These are phyloP conservation scores for Corymbia citriodora DNA, from an alignment of 441 rosid genomes.

Conservation along the genomic window DNA sequence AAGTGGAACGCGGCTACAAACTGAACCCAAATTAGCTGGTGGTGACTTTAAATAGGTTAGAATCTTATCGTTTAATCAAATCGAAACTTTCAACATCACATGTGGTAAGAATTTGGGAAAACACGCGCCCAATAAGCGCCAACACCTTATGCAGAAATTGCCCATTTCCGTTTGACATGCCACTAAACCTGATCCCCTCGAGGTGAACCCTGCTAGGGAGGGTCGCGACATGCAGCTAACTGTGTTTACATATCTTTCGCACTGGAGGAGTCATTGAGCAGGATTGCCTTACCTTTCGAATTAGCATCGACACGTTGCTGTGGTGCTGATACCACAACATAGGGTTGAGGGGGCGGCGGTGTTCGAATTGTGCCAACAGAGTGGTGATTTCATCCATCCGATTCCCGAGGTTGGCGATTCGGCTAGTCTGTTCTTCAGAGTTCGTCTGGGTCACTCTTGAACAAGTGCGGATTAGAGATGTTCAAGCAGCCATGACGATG, in stretches of 20 bases:
- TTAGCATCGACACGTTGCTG: background rate
- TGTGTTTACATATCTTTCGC: background rate
- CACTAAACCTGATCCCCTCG: background rate
- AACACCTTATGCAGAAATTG: background rate
- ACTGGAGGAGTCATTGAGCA: background rate
- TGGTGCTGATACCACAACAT: background rate
- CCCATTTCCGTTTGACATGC: background rate
- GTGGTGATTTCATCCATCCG: background rate
- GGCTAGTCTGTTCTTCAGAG: background rate
- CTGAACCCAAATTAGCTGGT: background rate
- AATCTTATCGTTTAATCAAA: background rate
- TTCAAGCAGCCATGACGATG: background rate
- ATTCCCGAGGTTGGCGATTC: background rate
- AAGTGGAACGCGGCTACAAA: background rate
- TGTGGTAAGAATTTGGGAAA: background rate
- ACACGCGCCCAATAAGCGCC: background rate
- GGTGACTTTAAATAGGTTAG: background rate
- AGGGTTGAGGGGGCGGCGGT: background rate
- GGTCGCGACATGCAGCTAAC: background rate
- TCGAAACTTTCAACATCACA: background rate
- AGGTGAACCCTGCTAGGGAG: background rate
- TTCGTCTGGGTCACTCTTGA: background rate
- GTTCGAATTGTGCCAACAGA: background rate
- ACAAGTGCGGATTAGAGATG: background rate
- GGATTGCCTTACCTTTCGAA: background rate